These are phyloP conservation scores for Vanrija sp. DNA, from an alignment of 1,284 basidiomycete genomes.

Conservation along the genomic window DNA sequence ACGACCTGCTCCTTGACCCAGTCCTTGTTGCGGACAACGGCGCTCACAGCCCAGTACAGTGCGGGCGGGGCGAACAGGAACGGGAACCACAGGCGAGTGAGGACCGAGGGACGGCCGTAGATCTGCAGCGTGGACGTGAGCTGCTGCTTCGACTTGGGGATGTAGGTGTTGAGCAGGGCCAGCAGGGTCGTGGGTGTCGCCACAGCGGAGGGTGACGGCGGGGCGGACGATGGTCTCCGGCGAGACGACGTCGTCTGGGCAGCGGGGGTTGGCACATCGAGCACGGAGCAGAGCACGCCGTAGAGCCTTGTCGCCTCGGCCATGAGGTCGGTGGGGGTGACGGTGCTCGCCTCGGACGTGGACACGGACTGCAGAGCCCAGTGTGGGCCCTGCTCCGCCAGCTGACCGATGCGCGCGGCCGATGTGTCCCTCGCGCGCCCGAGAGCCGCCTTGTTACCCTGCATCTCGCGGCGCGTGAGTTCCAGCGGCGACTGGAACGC, in stretches of 20 bases:
- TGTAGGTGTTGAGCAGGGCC: slow-evolving; percentile 27
- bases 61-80: slow-evolving; percentile 46
- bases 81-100: slow-evolving; percentile 48
- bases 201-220: not conserved
- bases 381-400: slow-evolving; percentile 40
- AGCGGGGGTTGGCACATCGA: slow-evolving; percentile 20
- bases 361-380: slow-evolving; percentile 20
- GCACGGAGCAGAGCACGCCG: slow-evolving; percentile 31
- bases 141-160: slow-evolving; percentile 23
- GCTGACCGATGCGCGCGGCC: slow-evolving; percentile 34
- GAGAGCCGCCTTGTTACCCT: slow-evolving; percentile 31
- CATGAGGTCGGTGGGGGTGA: slow-evolving; percentile 14
- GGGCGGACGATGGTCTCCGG: too few relatives aligned
- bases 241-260: not conserved
- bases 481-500: slow-evolving; percentile 38
- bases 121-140: slow-evolving; percentile 22
- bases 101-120: slow-evolving; percentile 36
- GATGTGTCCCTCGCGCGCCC: slow-evolving; percentile 28
- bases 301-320: slow-evolving; percentile 40
- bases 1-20: slow-evolving; percentile 54
- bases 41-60: slow-evolving; percentile 21
- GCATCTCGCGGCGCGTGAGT: slow-evolving; percentile 44
- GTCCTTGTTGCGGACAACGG: slow-evolving; percentile 38
- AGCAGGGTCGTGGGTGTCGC: slow-evolving; percentile 31
- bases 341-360: not conserved